Conservation (phyloP, 2,329 filamentous ascomycete genomes). For the Thelonectria rubi region DNA sequence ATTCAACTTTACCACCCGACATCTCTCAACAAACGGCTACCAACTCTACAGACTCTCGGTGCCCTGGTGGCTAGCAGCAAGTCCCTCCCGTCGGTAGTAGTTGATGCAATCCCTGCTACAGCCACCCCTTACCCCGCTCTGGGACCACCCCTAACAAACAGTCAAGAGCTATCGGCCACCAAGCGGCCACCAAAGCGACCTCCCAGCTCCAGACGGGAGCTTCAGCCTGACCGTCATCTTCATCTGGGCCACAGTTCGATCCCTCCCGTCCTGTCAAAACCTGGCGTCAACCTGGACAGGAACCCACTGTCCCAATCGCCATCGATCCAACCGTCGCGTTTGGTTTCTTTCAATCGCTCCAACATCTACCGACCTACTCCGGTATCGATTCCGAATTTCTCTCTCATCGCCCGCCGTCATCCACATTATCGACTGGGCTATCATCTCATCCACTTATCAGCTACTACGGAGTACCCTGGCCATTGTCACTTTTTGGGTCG, state of each 20-base stretch:
- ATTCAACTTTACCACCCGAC: no score
- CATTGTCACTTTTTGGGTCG: conserved; percentile 2
- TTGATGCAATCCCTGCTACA: conserved; percentile 38
- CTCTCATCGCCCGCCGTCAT: background rate
- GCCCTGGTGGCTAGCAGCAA: no score
- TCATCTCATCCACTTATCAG: background rate
- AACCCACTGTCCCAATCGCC: conserved; percentile 4
- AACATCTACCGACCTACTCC: background rate
- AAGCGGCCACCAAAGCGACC: background rate
- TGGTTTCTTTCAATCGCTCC: no score
- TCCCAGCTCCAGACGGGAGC: conserved; percentile 11
- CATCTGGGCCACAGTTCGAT: conserved; percentile 12
- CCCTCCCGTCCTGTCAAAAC: conserved; percentile 14
- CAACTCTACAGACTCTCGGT: no score
- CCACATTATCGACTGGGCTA: background rate
- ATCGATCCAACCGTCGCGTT: background rate
- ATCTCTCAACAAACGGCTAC: background rate
- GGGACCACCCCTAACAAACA: conserved; percentile 29
- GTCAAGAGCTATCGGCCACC: conserved; percentile 1
- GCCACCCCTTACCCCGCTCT: conserved; percentile 42
- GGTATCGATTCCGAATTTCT: background rate
- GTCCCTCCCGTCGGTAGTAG: background rate
- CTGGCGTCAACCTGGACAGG: background rate
- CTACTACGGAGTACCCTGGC: background rate
- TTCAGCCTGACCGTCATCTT: conserved; percentile 25